Evolutionary conservation across 2,329 filamentous ascomycete species (phyloP), one percentile per base, ranked within the genome.

Genomic region (Phyllachora maydis): DNA sequence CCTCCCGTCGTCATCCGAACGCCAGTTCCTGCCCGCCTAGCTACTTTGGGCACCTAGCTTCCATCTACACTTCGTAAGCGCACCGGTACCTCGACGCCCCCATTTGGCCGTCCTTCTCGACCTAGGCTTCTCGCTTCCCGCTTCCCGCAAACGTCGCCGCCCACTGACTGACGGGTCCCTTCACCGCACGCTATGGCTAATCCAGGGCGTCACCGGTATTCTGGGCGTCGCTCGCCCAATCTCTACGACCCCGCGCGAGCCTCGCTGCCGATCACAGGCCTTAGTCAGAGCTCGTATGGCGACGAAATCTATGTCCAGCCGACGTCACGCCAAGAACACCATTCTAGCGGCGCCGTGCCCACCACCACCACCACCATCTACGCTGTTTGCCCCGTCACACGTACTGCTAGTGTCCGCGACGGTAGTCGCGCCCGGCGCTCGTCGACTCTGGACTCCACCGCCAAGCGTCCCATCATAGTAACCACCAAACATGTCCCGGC

Each of bases 261-360:
- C 23, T 65, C 61, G 14, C 41, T 67, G 39, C 63, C 63, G 11
- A 31, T 35, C 22, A 48, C 54, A 22, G 52, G 50, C 36, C 44
- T 59, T 14, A 22, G 12, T 6, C 7, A 7, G 16, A n/a, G 16
- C 24, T 54, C 54, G 27, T 63, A 64, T 31, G 47, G 49, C 28
- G 54, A 57, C 24, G 63, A 68, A 35, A 47, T 62, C 28, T 60
- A 68, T 32, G 52, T 56, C 31, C 46, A 63, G 37, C 59, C 61
- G 11, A 42, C 50, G 31, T 38, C 50, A 36, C 39, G 36, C 23
- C 35, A 42, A 28, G 38, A 40, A 47, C 38, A 33, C 46, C 24
- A 39, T 40, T 26, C 45, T 34, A 30, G 37, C n/a, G n/a, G n/a
- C 39, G 23, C 44, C 35, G 26, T 38, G n/a, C 39, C 41, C 11